Percentiles rank a stretch among this genome's conserved stretches.
Conservation (phyloP, 257 asterid species). For the Anisodus acutangulus region DNA sequence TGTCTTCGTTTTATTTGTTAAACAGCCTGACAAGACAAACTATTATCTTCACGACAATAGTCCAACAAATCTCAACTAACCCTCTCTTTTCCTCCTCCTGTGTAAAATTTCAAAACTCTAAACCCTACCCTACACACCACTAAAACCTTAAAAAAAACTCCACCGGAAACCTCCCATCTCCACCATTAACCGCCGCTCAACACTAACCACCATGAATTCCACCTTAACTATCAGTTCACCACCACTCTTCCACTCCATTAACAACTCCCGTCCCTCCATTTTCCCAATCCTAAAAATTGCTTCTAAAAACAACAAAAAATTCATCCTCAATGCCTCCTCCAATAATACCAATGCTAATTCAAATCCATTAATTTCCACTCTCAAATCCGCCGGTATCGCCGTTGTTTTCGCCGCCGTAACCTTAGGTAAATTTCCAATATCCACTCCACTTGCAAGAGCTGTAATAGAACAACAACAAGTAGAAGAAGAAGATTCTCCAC, state of each 20-base stretch:
- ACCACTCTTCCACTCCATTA: not conserved
- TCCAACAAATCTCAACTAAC: not conserved
- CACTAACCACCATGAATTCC: constrained; percentile 16
- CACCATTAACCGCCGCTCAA: not conserved
- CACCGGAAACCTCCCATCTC: not conserved
- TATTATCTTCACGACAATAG: not conserved
- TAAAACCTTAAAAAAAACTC: not conserved
- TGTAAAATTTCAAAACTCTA: not conserved
- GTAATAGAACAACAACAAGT: constrained; percentile 39
- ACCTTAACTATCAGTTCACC: not conserved
- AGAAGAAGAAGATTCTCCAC: constrained; percentile 45
- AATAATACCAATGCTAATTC: constrained; percentile 39
- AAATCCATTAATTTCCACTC: constrained; percentile 38
- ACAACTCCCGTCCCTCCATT: not conserved
- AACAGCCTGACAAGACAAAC: no score
- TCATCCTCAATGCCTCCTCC: constrained; percentile 27
- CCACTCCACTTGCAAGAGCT: constrained; percentile 45
- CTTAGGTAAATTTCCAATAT: constrained; percentile 42
- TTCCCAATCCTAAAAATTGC: not conserved
- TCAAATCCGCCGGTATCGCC: constrained; percentile 59
- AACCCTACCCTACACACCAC: not conserved
- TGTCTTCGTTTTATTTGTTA: no score
- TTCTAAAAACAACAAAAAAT: not conserved
- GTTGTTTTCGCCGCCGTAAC: constrained; percentile 60
- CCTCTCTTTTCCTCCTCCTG: not conserved